Evolutionary conservation across 495 filamentous ascomycete species (phyloP).

Genomic region (Annulohypoxylon stygium): DNA sequence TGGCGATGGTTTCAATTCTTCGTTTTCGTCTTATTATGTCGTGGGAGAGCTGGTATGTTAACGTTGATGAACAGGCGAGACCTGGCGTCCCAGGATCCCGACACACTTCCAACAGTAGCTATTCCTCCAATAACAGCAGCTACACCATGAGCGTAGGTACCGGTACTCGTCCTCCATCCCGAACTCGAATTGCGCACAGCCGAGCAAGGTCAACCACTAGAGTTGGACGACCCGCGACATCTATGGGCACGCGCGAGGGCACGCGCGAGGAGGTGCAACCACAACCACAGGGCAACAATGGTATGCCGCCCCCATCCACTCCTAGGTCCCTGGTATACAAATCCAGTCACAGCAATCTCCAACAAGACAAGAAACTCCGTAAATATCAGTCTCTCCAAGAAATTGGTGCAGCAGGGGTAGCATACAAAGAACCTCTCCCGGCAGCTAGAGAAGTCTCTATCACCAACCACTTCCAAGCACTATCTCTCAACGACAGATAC

Average conservation of each 20-base stretch:
- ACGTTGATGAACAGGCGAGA: constrained; percentile 34
- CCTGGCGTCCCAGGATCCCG: constrained; percentile 58
- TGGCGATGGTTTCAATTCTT: not conserved
- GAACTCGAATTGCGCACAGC: constrained; percentile 62
- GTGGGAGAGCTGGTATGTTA: constrained; percentile 14
- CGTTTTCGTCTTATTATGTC: constrained; percentile 8
- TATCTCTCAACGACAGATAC: constrained; percentile 50
- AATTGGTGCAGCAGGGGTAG: constrained; percentile 24
- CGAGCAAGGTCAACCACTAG: constrained; percentile 58
- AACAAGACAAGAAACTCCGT: constrained; percentile 46
- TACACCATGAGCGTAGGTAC: constrained; percentile 71
- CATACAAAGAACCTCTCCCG: constrained; percentile 27
- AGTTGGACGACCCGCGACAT: constrained; percentile 68
- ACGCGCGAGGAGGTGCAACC: constrained; percentile 42
- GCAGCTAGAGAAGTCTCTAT: constrained; percentile 51
- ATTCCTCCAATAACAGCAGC: constrained; percentile 64
- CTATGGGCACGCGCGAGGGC: constrained; percentile 66
- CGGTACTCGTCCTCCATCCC: constrained; percentile 62
- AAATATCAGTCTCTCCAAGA: constrained; percentile 49
- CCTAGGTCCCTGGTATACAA: constrained; percentile 47
- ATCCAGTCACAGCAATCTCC: constrained; percentile 30
- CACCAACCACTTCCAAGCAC: constrained; percentile 36
- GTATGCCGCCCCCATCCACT: constrained; percentile 65
- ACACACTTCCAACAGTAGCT: constrained; percentile 59
- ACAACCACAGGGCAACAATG: constrained; percentile 66